A percentile compares a stretch with the other conserved stretches of the same genome.
Evolutionary conservation across 164 flowering plant genomes (phyloP).

Genomic region (Berberis thunbergii): DNA sequence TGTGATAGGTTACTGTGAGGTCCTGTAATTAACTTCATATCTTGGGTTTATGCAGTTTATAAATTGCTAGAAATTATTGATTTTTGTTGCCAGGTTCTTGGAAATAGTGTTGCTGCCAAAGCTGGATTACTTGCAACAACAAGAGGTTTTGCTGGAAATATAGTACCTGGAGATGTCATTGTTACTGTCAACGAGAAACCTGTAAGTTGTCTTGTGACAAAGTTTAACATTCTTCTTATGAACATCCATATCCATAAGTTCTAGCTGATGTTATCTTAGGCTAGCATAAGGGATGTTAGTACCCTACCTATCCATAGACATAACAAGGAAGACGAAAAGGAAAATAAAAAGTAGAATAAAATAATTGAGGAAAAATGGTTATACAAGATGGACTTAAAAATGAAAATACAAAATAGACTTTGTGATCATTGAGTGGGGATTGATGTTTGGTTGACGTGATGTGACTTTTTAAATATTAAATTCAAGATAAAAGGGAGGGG

Average conservation of each 20-base stretch:
- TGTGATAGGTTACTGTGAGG: background rate
- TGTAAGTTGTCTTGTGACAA: slow-evolving; percentile 30
- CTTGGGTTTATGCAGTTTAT: no score
- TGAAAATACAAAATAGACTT: no score
- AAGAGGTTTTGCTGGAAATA: slow-evolving; percentile 90
- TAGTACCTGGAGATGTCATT: slow-evolving; percentile 78
- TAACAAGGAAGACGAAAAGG: no score
- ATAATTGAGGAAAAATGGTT: no score
- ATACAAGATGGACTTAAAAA: no score
- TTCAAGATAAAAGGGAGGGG: no score
- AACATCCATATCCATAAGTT: background rate
- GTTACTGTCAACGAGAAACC: slow-evolving; percentile 64
- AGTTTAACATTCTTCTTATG: background rate
- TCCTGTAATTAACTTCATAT: no score
- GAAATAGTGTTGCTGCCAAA: slow-evolving; percentile 68
- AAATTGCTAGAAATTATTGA: background rate
- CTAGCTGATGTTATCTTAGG: background rate
- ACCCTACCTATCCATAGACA: no score
- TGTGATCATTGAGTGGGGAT: no score
- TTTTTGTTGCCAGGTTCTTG: slow-evolving; percentile 49
- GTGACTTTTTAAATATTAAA: no score
- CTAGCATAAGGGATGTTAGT: background rate
- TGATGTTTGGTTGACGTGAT: no score
- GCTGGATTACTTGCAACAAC: slow-evolving; percentile 74
- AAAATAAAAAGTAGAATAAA: no score